A percentile compares a stretch with the other conserved stretches of the same genome.
phyloP scores from a whole-genome alignment of 2,329 filamentous ascomycete genomes.

The Chlorencoelia australis region DNA sequence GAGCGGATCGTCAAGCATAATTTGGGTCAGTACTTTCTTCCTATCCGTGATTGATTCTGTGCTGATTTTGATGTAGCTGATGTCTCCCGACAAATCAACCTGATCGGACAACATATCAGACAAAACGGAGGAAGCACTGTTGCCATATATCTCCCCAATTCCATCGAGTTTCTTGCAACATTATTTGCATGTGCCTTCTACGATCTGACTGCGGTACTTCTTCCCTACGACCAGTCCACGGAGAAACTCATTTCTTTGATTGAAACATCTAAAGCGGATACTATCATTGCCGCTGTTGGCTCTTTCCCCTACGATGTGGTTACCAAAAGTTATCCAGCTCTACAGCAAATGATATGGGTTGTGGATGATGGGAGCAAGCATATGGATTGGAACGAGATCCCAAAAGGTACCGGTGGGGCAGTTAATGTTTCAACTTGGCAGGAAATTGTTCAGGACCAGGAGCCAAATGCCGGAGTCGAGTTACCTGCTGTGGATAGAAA shows the following conservation, averaged over 20 bases:
- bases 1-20: constrained; percentile 65
- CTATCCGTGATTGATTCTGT: not conserved
- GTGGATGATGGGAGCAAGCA: constrained; percentile 84
- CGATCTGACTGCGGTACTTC: constrained; percentile 63
- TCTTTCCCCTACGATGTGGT: constrained; percentile 73
- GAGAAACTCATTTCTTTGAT: constrained; percentile 63
- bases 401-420: constrained; percentile 61
- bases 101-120: constrained; percentile 69
- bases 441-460: constrained; percentile 67
- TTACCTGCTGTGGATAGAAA: constrained; percentile 54
- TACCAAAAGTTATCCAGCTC: constrained; percentile 54
- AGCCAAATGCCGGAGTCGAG: constrained; percentile 45
- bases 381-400: constrained; percentile 90
- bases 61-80: constrained; percentile 40
- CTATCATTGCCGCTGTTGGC: constrained; percentile 75
- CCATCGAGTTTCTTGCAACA: constrained; percentile 71
- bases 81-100: constrained; percentile 75
- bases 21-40: constrained; percentile 36
- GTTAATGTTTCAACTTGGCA: constrained; percentile 89
- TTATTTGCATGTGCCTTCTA: constrained; percentile 89
- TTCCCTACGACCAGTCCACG: constrained; percentile 72
- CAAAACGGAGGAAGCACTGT: constrained; percentile 65
- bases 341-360: constrained; percentile 82
- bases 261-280: constrained; percentile 63
- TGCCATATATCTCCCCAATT: constrained; percentile 88